These are phyloP conservation scores for Coniochaeta ligniaria DNA, from an alignment of 2,329 filamentous ascomycete species.

Conservation along the genomic window DNA sequence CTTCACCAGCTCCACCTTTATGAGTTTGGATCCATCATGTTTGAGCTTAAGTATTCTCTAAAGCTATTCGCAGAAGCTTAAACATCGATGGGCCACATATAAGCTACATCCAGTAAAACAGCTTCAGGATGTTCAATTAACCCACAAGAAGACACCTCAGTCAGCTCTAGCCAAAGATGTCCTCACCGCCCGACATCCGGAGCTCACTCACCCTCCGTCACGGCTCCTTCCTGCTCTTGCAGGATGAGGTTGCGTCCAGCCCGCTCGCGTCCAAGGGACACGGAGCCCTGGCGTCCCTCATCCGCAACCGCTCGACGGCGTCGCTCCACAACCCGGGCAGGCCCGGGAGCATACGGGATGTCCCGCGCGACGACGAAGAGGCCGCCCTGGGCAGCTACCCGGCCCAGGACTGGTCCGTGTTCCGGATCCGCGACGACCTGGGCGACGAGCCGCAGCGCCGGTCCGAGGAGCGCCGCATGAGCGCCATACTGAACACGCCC, in stretches of 20 bases:
- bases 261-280: conserved; percentile 40
- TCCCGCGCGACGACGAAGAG: conserved; percentile 13
- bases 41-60: background rate
- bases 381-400: background rate
- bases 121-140: background rate
- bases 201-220: conserved; percentile 13
- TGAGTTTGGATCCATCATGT: background rate
- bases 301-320: conserved; percentile 39
- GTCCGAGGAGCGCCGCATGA: conserved; percentile 51
- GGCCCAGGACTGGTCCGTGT: background rate
- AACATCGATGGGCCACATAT: background rate
- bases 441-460: conserved; percentile 35
- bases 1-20: background rate
- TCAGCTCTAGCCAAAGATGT: conserved; percentile 8
- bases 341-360: background rate
- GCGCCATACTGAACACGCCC: conserved; percentile 54
- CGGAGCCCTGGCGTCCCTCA: conserved; percentile 25
- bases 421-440: conserved; percentile 16
- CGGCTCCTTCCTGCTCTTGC: conserved; percentile 21
- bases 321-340: conserved; percentile 7
- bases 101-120: background rate
- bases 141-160: background rate
- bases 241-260: conserved; percentile 42
- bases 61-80: background rate
- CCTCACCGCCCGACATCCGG: conserved; percentile 11